phyloP scores from a whole-genome alignment of 1,284 basidiomycete genomes.

The Ustilago esculenta region DNA sequence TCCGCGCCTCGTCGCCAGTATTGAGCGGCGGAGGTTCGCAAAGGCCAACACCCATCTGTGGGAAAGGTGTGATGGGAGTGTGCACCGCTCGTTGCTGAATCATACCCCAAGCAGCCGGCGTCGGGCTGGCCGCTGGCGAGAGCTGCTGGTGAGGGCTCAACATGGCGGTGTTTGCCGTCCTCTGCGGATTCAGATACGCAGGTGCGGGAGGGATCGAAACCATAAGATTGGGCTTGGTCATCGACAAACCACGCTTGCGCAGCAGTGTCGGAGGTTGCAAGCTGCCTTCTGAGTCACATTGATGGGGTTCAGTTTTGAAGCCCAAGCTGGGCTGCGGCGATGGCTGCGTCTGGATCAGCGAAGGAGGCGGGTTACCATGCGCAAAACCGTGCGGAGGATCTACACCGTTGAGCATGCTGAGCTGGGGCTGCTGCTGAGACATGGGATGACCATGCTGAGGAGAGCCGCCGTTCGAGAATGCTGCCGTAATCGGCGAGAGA shows the following conservation, averaged over 20 bases:
- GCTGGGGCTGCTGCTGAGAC: constrained; percentile 30
- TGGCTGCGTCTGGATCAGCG: constrained; percentile 51
- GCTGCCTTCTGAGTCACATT: constrained; percentile 10
- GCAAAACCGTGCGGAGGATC: constrained; percentile 14
- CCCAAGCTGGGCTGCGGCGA: constrained; percentile 45
- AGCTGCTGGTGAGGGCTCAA: constrained; percentile 42
- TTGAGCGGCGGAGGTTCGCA: constrained; percentile 54
- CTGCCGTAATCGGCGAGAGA: constrained; percentile 36
- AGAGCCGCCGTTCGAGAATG: constrained; percentile 16
- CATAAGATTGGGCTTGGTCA: constrained; percentile 59
- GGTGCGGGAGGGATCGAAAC: constrained; percentile 57
- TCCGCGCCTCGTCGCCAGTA: constrained; percentile 45
- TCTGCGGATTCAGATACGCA: constrained; percentile 48
- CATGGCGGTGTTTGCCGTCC: constrained; percentile 25
- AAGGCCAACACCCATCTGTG: constrained; percentile 38
- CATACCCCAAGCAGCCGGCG: constrained; percentile 51
- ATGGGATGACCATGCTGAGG: constrained; percentile 9
- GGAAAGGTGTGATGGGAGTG: constrained; percentile 59
- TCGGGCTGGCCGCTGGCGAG: constrained; percentile 43
- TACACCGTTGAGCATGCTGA: constrained; percentile 21
- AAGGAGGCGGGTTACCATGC: constrained; percentile 30
- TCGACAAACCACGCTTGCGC: constrained; percentile 57
- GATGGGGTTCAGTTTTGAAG: constrained; percentile 14
- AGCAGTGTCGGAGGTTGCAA: constrained; percentile 49
- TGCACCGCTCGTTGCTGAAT: constrained; percentile 59